Conservation (phyloP, 2,329 filamentous ascomycete species). For the Biscogniauxia marginata region DNA sequence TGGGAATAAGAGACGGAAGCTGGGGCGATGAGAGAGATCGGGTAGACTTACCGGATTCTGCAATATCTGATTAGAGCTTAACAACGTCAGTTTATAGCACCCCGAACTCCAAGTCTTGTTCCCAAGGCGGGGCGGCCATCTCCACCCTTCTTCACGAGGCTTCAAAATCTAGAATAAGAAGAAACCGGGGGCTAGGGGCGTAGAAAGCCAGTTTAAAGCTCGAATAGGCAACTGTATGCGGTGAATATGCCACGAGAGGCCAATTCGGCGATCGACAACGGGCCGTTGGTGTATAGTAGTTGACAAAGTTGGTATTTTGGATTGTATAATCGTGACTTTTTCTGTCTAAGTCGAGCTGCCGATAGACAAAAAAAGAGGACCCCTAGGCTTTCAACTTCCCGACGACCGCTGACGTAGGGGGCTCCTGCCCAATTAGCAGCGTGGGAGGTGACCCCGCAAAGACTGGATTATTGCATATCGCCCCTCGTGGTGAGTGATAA, state of each 20-base stretch:
- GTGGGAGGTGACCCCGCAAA: not conserved
- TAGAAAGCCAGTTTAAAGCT: not conserved
- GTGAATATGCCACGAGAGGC: too few relatives aligned
- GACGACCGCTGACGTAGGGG: conserved; percentile 20
- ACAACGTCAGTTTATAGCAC: not conserved
- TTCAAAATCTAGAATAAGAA: not conserved
- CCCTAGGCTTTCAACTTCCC: too few relatives aligned
- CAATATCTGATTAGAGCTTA: conserved; percentile 7
- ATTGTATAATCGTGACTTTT: not conserved
- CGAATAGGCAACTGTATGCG: not conserved
- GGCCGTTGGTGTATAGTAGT: too few relatives aligned
- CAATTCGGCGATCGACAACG: too few relatives aligned
- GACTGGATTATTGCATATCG: not conserved
- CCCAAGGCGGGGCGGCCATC: not conserved
- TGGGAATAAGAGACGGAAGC: conserved; percentile 1
- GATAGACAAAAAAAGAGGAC: too few relatives aligned
- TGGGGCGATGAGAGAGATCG: too few relatives aligned
- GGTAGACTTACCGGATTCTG: conserved; percentile 21
- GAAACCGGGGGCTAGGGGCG: not conserved
- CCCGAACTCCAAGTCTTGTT: conserved; percentile 3
- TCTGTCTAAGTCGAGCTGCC: too few relatives aligned
- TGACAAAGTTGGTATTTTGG: not conserved
- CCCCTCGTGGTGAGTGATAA: not conserved
- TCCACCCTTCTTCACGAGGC: not conserved
- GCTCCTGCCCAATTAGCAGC: conserved; percentile 15